These are phyloP conservation scores for Prototheca cutis DNA, from an alignment of 163 green algal genomes.

Conservation along the genomic window DNA sequence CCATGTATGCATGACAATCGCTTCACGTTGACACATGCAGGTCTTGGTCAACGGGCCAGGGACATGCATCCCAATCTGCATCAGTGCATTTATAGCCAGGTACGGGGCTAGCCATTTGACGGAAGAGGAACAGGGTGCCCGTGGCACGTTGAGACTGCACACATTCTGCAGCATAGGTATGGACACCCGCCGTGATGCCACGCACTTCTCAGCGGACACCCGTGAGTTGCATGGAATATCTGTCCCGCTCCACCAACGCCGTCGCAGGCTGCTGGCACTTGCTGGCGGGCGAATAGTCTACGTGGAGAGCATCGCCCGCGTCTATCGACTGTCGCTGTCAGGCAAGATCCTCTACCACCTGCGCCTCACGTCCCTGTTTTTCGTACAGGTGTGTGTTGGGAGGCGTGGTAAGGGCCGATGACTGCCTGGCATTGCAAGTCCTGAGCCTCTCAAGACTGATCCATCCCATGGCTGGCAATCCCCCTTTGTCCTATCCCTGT, in stretches of 20 bases:
- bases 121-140: no score
- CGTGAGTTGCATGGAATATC: no score
- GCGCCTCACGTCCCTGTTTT: slow-evolving; percentile 58
- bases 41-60: slow-evolving; percentile 83
- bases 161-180: no score
- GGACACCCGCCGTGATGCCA: no score
- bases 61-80: slow-evolving; percentile 78
- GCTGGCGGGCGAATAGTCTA: slow-evolving; percentile 57
- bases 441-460: no score
- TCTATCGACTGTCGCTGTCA: slow-evolving; percentile 67
- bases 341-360: slow-evolving; percentile 73
- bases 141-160: no score
- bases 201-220: neutral
- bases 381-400: slow-evolving; percentile 51
- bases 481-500: neutral
- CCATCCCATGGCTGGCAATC: no score
- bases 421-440: no score
- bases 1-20: no score
- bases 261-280: slow-evolving; percentile 37
- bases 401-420: no score
- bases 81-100: slow-evolving; percentile 10
- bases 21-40: slow-evolving; percentile 22
- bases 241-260: no score
- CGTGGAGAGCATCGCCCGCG: slow-evolving; percentile 81
- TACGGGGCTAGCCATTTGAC: no score